Conservation (phyloP, 306 rosid genomes). For the Ormosia emarginata region DNA sequence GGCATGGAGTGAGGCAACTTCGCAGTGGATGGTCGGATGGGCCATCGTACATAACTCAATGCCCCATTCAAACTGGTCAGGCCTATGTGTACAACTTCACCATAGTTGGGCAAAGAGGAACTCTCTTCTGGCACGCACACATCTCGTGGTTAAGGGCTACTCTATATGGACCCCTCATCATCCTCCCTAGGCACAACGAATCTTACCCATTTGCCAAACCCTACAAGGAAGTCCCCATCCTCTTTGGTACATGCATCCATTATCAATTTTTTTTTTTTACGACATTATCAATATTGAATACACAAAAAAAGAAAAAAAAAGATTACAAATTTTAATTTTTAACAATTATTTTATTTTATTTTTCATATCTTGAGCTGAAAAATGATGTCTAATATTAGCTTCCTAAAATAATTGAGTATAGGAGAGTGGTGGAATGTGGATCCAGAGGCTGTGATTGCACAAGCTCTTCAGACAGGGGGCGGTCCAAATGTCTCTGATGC, state of each 20-base stretch:
- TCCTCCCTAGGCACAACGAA: conserved; percentile 27
- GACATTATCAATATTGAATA: neutral
- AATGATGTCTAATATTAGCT: neutral
- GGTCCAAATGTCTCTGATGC: conserved; percentile 19
- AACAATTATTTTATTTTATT: neutral
- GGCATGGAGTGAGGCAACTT: conserved; percentile 47
- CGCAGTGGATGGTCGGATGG: conserved; percentile 46
- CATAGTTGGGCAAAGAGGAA: conserved; percentile 42
- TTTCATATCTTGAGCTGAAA: no score
- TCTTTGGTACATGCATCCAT: conserved; percentile 20
- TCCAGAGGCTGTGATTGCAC: conserved; percentile 20
- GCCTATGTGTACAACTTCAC: conserved; percentile 39
- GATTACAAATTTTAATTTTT: no score
- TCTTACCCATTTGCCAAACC: conserved; percentile 45
- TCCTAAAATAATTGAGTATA: neutral
- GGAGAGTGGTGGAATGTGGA: conserved; percentile 46
- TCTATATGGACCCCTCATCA: conserved; percentile 38
- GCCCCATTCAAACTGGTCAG: conserved; percentile 40
- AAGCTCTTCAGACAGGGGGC: conserved; percentile 12
- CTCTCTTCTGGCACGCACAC: conserved; percentile 51
- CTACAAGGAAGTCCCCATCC: conserved; percentile 29
- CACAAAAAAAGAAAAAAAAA: no score
- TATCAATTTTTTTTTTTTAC: no score
- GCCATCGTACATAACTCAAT: conserved; percentile 39
- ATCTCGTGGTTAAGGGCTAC: conserved; percentile 37